Conservation (phyloP, 2,329 filamentous ascomycete species). For the Ophiostoma quercus region DNA sequence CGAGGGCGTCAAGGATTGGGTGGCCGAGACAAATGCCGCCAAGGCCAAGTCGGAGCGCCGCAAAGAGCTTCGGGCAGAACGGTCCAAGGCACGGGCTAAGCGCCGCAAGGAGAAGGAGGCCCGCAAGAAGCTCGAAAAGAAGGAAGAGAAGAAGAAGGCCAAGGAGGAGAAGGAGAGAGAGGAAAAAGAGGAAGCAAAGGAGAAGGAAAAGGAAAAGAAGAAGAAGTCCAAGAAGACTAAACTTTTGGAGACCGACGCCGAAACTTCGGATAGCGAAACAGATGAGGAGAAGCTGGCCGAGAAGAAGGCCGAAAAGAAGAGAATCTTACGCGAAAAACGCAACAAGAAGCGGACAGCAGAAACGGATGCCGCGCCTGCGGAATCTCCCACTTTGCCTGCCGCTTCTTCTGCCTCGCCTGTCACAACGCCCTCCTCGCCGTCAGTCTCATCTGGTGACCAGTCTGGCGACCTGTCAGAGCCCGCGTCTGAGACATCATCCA, state of each 20-base stretch:
- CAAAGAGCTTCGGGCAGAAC: slow-evolving; percentile 27
- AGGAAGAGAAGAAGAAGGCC: slow-evolving; percentile 29
- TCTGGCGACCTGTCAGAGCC: slow-evolving; percentile 20
- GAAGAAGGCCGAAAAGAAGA: background rate
- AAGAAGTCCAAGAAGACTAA: slow-evolving; percentile 13
- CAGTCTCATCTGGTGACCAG: slow-evolving; percentile 16
- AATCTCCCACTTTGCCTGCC: background rate
- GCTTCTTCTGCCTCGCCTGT: background rate
- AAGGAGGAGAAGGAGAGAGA: slow-evolving; percentile 26
- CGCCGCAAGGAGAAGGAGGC: background rate
- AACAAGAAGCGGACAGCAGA: background rate
- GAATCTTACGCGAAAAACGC: background rate
- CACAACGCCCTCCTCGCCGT: background rate
- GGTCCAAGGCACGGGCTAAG: background rate
- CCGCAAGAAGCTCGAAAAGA: slow-evolving; percentile 24
- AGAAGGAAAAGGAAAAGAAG: slow-evolving; percentile 23
- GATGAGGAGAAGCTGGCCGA: background rate
- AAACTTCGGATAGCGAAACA: background rate
- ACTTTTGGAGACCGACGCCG: background rate
- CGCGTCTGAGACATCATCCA: slow-evolving; percentile 16
- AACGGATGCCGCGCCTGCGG: background rate
- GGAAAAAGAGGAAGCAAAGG: slow-evolving; percentile 11
- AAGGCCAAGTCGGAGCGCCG: slow-evolving; percentile 40
- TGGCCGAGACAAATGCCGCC: slow-evolving; percentile 45
- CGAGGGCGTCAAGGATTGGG: slow-evolving; percentile 44